Conservation (phyloP, 2,329 filamentous ascomycete genomes). For the Septoria petroselini region DNA sequence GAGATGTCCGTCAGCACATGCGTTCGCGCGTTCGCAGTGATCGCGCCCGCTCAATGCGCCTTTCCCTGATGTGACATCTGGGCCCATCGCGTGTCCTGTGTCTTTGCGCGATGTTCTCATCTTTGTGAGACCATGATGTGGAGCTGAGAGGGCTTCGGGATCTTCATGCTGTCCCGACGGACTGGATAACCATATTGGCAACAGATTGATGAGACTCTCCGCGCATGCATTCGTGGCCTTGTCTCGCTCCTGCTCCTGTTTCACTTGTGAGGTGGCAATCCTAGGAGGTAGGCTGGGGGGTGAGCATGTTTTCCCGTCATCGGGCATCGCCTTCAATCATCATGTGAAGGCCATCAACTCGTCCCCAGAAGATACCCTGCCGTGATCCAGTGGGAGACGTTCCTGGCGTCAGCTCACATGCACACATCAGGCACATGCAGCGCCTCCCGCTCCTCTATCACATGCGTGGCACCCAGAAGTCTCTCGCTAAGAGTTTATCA, state of each 20-base stretch:
- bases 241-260: background rate
- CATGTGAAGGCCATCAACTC: background rate
- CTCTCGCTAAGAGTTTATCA: no score
- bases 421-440: background rate
- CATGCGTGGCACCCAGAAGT: no score
- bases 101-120: no score
- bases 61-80: no score
- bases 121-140: background rate
- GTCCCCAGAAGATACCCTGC: background rate
- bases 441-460: background rate
- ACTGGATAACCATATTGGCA: background rate
- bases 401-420: conserved; percentile 3
- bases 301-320: background rate
- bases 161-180: background rate
- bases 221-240: background rate
- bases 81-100: no score
- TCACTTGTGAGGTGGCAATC: background rate
- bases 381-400: conserved; percentile 1
- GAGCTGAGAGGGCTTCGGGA: background rate
- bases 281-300: background rate
- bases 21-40: no score
- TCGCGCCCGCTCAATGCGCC: no score
- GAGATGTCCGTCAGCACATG: no score
- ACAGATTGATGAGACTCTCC: background rate
- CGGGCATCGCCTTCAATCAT: background rate